These are phyloP conservation scores for Colletotrichum lupini DNA, from an alignment of 2,329 filamentous ascomycete species.

Conservation along the genomic window DNA sequence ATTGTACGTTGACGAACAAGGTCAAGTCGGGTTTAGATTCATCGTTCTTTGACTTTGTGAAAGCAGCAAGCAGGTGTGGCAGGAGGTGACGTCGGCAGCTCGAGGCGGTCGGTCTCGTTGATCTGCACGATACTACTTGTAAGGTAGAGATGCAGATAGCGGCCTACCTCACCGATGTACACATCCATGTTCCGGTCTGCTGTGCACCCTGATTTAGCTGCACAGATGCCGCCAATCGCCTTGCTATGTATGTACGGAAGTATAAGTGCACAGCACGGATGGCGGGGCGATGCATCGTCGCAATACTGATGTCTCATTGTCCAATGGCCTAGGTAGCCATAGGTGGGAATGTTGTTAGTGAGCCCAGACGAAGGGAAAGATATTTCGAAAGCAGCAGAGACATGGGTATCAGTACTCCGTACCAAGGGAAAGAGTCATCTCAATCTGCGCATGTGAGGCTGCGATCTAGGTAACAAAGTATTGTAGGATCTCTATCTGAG, in stretches of 20 bases:
- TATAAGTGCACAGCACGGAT: not conserved
- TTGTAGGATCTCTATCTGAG: not conserved
- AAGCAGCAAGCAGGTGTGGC: not conserved
- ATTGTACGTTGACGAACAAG: not conserved
- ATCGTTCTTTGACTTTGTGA: not conserved
- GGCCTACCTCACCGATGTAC: no score
- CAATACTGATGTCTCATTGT: conserved; percentile 24
- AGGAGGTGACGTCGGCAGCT: not conserved
- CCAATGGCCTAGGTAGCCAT: conserved; percentile 1
- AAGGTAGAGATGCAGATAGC: not conserved
- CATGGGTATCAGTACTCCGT: not conserved
- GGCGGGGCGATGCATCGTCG: conserved; percentile 1
- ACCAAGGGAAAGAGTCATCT: no score
- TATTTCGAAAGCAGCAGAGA: not conserved
- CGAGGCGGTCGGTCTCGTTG: not conserved
- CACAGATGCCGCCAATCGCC: no score
- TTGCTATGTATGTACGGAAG: no score
- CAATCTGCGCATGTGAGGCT: not conserved
- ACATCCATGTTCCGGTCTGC: no score
- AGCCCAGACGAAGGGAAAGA: not conserved
- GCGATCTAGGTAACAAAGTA: not conserved
- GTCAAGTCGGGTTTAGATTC: not conserved
- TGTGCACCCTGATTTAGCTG: no score
- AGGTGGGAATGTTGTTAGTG: not conserved
- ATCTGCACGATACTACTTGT: not conserved